Percentiles rank a stretch among this genome's conserved stretches.
phyloP scores from a whole-genome alignment of 257 asterid species.

The Gardenia jasminoides region DNA sequence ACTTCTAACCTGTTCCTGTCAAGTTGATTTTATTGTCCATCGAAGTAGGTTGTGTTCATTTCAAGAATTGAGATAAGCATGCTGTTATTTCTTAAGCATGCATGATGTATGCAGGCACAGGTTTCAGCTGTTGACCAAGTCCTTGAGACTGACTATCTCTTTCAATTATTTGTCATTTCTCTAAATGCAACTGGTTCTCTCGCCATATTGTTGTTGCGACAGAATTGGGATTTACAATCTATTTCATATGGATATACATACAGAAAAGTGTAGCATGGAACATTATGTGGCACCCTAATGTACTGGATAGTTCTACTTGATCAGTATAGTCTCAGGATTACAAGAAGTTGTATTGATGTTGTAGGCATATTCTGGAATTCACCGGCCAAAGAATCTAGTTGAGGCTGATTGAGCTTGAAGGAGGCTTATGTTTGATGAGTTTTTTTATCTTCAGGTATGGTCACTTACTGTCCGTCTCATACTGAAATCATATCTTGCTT shows the following conservation, averaged over 20 bases:
- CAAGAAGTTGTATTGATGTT: not conserved
- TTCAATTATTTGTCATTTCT: not conserved
- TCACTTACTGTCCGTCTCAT: not conserved
- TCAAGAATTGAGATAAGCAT: not conserved
- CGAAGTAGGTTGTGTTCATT: not conserved
- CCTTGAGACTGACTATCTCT: not conserved
- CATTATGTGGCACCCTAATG: not conserved
- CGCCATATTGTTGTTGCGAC: not conserved
- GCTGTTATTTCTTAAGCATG: not conserved
- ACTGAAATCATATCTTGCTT: not conserved
- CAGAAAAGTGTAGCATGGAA: not conserved
- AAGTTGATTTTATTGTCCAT: not conserved
- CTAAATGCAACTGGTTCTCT: not conserved
- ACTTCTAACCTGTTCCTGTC: not conserved
- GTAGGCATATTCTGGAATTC: constrained; percentile 95
- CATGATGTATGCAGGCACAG: not conserved
- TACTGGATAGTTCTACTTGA: not conserved
- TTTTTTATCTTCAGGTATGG: constrained; percentile 89
- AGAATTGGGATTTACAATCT: not conserved
- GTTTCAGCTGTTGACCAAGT: not conserved
- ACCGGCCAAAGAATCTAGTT: constrained; percentile 65
- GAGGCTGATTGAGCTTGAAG: constrained; percentile 86
- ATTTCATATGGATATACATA: not conserved
- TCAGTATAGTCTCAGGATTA: not conserved
- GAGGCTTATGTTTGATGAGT: constrained; percentile 96